phyloP scores from a whole-genome alignment of 495 filamentous ascomycete species.

The Aspergillus coremiiformis region DNA sequence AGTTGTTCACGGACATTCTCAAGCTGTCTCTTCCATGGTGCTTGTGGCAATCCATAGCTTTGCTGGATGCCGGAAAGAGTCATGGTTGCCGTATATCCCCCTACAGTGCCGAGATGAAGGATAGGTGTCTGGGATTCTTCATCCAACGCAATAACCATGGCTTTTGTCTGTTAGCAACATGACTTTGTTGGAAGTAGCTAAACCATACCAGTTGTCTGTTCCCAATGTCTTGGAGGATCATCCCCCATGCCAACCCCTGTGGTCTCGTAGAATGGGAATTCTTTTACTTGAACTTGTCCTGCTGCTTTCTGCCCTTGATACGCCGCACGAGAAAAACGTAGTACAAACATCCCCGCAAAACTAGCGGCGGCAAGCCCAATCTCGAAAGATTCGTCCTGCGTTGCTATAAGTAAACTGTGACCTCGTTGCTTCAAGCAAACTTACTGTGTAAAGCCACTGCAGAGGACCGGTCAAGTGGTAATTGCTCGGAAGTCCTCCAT shows the following conservation, averaged over 20 bases:
- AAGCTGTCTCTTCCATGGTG: conserved; percentile 28
- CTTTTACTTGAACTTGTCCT: conserved; percentile 5
- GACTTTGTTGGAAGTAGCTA: not conserved
- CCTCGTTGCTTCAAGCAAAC: not conserved
- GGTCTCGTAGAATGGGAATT: conserved; percentile 17
- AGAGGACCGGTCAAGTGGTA: conserved; percentile 30
- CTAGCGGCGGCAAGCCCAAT: conserved; percentile 20
- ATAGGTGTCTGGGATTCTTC: conserved; percentile 8
- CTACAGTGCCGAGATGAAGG: conserved; percentile 27
- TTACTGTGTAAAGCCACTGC: conserved; percentile 29
- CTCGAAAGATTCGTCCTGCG: conserved; percentile 12
- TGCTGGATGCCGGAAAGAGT: conserved; percentile 5
- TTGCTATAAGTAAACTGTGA: conserved; percentile 4
- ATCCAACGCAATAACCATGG: conserved; percentile 18
- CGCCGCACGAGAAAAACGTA: conserved; percentile 13
- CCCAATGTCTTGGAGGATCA: conserved; percentile 16
- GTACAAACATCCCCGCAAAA: conserved; percentile 16
- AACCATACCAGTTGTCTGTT: conserved; percentile 29
- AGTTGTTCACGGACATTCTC: conserved; percentile 34
- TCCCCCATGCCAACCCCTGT: not conserved
- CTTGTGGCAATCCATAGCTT: not conserved
- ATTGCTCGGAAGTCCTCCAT: not conserved
- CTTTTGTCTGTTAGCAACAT: conserved; percentile 17
- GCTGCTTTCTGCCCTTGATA: conserved; percentile 11
- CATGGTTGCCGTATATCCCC: conserved; percentile 16